Base-by-base conservation (phyloP, 805 yeast genomes). In the Candida sonorensis region DNA sequence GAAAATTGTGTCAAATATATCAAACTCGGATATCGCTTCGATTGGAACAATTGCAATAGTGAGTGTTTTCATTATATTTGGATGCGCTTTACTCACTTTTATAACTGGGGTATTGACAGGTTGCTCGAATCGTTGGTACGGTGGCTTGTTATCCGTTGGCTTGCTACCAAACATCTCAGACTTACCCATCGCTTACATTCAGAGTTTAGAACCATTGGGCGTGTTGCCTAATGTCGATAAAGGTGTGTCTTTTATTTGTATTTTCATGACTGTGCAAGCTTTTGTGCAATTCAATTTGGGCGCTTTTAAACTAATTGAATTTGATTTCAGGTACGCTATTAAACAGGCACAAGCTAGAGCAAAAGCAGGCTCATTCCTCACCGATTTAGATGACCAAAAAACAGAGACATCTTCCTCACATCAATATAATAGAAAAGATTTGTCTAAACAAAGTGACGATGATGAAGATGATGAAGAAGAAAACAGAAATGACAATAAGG, bases 231-330 rank as follows among this genome's bases (percentile, higher is more conserved):
- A 62, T 11, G 85, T 84, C 23, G 67, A 74, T 33, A 69, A 71
- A 44, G 97, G 96, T 17, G 80, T 81, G 17, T 92, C 96, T 1
- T 84, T 81, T 55, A 80, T 83, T 14, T 80, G 87, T 47, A 78
- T 87, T 21, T 82, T 81, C 45, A 63, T 80, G 27, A 80, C 85
- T 3, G 66, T 80, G 2, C 85, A 81, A 53, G 66, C 77, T 23
- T 64, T 83, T 28, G 56, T 70, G 46, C 75, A 81, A 57, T 84
- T 85, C 68, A 80, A 83, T 46, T 57, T 81, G 27, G 95, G 96
- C 2, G 70, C 82, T 33, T 80, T 78, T 57, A 66, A 76, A 39
- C 56, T 87, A 32, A 64, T 86, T 11, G 81, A 77, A 26, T 61
- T 74, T 51, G 96, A 87, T 52, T 82, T 86, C 48, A 64, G 69